Evolutionary conservation across 768 basidiomycete genomes (phyloP), one percentile per base, ranked within the genome.

Genomic region (Nidularia sp.): DNA sequence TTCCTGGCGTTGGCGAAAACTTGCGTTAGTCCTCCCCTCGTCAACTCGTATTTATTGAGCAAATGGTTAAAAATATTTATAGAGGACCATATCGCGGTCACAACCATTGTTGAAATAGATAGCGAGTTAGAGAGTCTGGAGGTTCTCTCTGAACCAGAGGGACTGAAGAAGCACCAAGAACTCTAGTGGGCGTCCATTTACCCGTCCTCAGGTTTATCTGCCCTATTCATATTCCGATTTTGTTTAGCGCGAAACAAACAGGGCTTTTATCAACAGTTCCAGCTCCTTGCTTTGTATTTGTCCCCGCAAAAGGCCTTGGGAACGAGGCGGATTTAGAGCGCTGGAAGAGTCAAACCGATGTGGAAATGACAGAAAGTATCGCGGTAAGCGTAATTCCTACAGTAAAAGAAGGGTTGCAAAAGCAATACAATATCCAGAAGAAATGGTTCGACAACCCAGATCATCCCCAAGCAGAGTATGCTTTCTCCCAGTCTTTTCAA

Each of bases 1-100:
- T 61, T 31, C 52, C 55, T 15, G 58, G 60, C 9, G 52, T 59
- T 3, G 60, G 55, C 22, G 57, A 61, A 42, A 61, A 61, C 43
- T 15, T 59, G 13, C 60, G 39, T 41, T 12, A 12, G 39, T 41
- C 25, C 15, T 41, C 39, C 39, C 39, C 10, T 12, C 39, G 39
- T 41, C 15, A 41, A 12, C 15, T 15, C 39, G 10, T 12, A 15
- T 12, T 5, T 12, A 10, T 18, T 18, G 25, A 8, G 8, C 9
- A 8, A 25, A 7, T 29, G 44, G 47, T 31, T 54, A 29, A 29
- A 29, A 29, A 29, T 29, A 29, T 29, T 29, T 29, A 2, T 39
- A 33, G 22, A 50, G 45, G 13, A 32, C 50, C n/a, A 43, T 44
- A n/a, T 49, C 22, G 6, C 12, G 5, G 13, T 45, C 8, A 6